Base-by-base conservation (phyloP, 106 monocot species). In the Acanthochlamys bracteata region DNA sequence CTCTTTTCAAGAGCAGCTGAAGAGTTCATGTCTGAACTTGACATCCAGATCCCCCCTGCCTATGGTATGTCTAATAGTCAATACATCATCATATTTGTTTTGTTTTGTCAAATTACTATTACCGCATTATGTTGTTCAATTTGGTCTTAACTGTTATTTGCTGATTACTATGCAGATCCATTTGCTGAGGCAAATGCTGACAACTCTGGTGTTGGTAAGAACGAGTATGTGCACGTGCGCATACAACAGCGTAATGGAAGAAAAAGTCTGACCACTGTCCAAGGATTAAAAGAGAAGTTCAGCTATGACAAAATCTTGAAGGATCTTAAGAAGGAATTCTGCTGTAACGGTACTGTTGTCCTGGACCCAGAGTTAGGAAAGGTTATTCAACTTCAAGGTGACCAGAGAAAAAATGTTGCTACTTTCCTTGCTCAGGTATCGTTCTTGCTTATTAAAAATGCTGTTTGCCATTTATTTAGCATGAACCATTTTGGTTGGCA, bases 311-410 rank as follows among this genome's bases (percentile, higher is more conserved):
- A 79, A 42, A 79, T 79, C 11, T 60, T 79, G 20, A 79, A 79
- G 43, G 79, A 79, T 42, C 69, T 79, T 21, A 79, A 79, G 79
- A 79, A 70, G 65, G 79, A 74, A 60, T 79, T 79, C 33, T 79
- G 79, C 60, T 79, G 79, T 73, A 79, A 79, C 69, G 79, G 74
- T 65, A 74, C 74, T n/a, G 79, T 79, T 45, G 79, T 79, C n/a
- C 69, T 74, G 58, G 79, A 79, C 42, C 79, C 79, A 47, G 79
- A 74, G 57, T 65, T 79, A 11, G 79, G 79, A 13, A 65, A 78
- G 78, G 79, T 79, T 21, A 79, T 79, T 25, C 79, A 79, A 39
- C 79, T 79, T 25, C 79, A 79, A 52, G 79, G 79, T 17, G 79
- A 79, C 33, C 79, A 79, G 60, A 63, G 79, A 25, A 79, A 79